Evolutionary conservation across 768 basidiomycete species (phyloP), one percentile per base, ranked within the genome.

Genomic region (Tephrocybe sp.): DNA sequence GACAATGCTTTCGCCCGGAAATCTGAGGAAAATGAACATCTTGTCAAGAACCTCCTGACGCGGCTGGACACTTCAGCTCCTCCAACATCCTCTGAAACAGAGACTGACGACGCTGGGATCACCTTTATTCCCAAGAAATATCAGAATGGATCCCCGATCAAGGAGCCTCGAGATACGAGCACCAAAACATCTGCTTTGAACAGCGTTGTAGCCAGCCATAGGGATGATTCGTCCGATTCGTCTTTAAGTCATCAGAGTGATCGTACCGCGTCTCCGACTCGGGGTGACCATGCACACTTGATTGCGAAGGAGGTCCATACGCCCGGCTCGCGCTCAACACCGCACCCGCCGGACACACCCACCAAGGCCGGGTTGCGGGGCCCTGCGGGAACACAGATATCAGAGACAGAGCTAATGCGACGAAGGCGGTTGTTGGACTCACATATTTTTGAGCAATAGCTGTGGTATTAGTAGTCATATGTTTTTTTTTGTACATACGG

Each of bases 391-490:
- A 82, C 84, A 54, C 83, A 81, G 34, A 90, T 89, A 49, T 77
- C 79, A n/a, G 88, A 91, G 66, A 77, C 72, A 16, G 89, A 90
- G 65, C 64, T 92, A 63, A 85, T 94, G 76, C 70, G 84, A 58
- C 76, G 92, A 57, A 78, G 88, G 45, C 79, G 91, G 59, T 63
- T 94, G 63, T 71, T 94, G 45, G 86, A 88, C 56, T 76, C 84
- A 44, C 85, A 88, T 61, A 82, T 86, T 42, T 83, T 76, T 60
- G 73, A 74, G 53, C 69, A 68, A 61, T 59, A 56, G 54, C 48
- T 55, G 50, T 57, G 52, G 39, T 23, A 31, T 34, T 41, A 52
- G 49, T 37, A 55, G 56, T 44, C 54, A 56, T 54, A 47, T 54
- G 44, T 50, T 42, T 34, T 37, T 40, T 50, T 27, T 50, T 42